Evolutionary conservation across 2,329 filamentous ascomycete species (phyloP).

Genomic region (Bipolaris bicolor): DNA sequence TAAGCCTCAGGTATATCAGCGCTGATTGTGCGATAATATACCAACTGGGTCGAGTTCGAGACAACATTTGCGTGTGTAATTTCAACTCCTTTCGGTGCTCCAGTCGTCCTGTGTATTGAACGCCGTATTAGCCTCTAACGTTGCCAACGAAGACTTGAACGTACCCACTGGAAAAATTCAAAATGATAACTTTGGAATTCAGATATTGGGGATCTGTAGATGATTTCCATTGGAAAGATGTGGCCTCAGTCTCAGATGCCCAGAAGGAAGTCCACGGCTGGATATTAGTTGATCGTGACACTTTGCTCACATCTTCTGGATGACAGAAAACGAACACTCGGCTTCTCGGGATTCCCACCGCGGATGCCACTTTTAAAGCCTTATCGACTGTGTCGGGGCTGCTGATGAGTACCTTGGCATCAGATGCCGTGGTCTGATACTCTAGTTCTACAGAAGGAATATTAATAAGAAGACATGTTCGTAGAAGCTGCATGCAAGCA

Average conservation of each 20-base stretch:
- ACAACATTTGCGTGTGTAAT: slow-evolving; percentile 50
- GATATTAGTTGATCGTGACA: not conserved
- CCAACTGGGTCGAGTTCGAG: slow-evolving; percentile 36
- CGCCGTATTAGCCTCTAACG: too few species aligned
- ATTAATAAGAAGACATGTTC: too few species aligned
- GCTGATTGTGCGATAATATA: not conserved
- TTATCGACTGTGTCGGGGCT: too few species aligned
- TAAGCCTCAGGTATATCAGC: too few species aligned
- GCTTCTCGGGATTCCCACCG: too few species aligned
- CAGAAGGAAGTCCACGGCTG: not conserved
- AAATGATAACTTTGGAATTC: not conserved
- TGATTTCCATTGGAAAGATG: not conserved
- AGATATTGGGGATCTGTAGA: not conserved
- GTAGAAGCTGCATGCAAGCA: too few species aligned
- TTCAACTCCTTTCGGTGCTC: slow-evolving; percentile 52
- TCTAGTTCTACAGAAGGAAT: too few species aligned
- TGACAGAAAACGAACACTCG: not conserved
- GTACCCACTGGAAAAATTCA: not conserved
- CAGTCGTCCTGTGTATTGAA: slow-evolving; percentile 40
- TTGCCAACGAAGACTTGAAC: not conserved
- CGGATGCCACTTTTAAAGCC: too few species aligned
- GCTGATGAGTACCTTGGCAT: too few species aligned
- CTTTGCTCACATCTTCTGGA: not conserved
- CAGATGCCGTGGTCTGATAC: too few species aligned
- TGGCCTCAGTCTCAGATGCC: not conserved